phyloP scores from a whole-genome alignment of 345 rosid genomes.

The Lumnitzera littorea region DNA sequence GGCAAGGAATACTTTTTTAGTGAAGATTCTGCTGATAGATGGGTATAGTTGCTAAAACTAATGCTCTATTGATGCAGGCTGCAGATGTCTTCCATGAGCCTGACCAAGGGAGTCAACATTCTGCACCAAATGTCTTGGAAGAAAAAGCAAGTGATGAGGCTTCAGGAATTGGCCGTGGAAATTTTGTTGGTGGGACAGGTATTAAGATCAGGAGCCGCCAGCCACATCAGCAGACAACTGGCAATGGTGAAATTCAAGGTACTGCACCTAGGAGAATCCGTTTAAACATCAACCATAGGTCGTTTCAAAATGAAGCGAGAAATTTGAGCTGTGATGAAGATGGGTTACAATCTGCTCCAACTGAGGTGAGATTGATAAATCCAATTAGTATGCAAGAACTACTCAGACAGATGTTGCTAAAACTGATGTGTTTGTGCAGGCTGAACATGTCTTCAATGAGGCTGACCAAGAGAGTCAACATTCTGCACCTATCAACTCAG shows the following conservation, averaged over 20 bases:
- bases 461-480: no score
- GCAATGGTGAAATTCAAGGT: conserved; percentile 31
- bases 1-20: conserved; percentile 23
- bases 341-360: conserved; percentile 23
- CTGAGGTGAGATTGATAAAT: conserved; percentile 32
- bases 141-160: conserved; percentile 17
- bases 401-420: no score
- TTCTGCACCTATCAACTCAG: conserved; percentile 1
- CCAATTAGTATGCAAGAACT: no score
- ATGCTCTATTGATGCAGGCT: conserved; percentile 3
- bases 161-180: conserved; percentile 16
- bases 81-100: neutral
- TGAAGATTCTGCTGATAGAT: no score
- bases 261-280: conserved; percentile 62
- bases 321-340: conserved; percentile 9
- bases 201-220: conserved; percentile 43
- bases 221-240: conserved; percentile 20
- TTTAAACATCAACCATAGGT: conserved; percentile 18
- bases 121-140: neutral
- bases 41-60: no score
- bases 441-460: neutral
- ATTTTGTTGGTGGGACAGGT: conserved; percentile 30
- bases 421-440: conserved; percentile 3
- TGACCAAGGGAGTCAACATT: no score
- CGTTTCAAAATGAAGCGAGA: conserved; percentile 7